These are phyloP conservation scores for Vickermania spadyakhi DNA, from an alignment of 208 protist genomes.

Conservation along the genomic window DNA sequence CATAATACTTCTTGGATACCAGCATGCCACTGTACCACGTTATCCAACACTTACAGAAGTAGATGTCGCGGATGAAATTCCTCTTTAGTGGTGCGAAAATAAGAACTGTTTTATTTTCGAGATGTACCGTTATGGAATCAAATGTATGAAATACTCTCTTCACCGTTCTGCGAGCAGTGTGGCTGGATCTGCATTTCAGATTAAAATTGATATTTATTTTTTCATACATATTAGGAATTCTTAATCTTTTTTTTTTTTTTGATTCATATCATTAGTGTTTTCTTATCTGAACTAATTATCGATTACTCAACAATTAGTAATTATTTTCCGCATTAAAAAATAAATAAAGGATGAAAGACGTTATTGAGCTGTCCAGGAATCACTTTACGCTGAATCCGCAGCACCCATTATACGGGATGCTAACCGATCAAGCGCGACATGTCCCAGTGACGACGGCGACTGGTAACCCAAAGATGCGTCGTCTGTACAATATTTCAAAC, in stretches of 20 bases:
- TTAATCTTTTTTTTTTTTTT: neutral
- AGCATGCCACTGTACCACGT: no score
- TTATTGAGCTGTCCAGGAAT: no score
- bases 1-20: no score
- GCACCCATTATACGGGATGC: conserved; percentile 19
- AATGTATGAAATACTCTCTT: no score
- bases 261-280: neutral
- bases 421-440: conserved; percentile 8
- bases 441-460: neutral
- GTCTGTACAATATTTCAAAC: conserved; percentile 79
- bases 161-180: no score
- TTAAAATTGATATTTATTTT: neutral
- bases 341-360: conserved; percentile 4
- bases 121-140: no score
- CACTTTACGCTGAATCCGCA: conserved; percentile 27
- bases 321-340: neutral
- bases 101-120: no score
- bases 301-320: no score
- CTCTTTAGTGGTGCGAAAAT: no score
- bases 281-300: neutral
- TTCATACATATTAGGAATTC: neutral
- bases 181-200: no score
- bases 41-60: no score
- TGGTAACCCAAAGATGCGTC: conserved; percentile 15
- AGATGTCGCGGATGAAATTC: no score